Evolutionary conservation across 2,329 filamentous ascomycete species (phyloP).

Genomic region (Curvularia eragrostidis): DNA sequence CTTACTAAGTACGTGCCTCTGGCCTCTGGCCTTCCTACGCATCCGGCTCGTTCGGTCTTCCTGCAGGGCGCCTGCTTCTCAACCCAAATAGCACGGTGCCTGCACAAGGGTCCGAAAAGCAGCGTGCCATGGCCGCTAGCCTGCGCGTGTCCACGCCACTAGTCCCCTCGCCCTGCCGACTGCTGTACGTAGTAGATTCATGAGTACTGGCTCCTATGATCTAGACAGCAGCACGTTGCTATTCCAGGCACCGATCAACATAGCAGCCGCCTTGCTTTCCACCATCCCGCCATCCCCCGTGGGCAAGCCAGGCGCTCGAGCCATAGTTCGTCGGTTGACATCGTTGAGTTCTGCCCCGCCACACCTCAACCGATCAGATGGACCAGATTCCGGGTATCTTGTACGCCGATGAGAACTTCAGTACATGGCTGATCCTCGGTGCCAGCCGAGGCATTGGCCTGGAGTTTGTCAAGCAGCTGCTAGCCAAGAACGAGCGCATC

Average conservation of each 20-base stretch:
- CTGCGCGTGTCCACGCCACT: slow-evolving; percentile 13
- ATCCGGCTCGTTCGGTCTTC: slow-evolving; percentile 9
- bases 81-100: slow-evolving; percentile 9
- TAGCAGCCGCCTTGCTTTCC: slow-evolving; percentile 1
- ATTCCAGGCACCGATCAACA: slow-evolving; percentile 9
- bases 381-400: slow-evolving; percentile 54
- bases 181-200: slow-evolving; percentile 3
- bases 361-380: slow-evolving; percentile 37
- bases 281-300: slow-evolving; percentile 2
- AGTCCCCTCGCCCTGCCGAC: slow-evolving; percentile 5
- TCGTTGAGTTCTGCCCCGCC: slow-evolving; percentile 23
- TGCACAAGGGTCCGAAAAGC: slow-evolving; percentile 17
- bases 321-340: slow-evolving; percentile 16
- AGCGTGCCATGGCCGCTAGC: slow-evolving; percentile 21
- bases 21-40: not conserved
- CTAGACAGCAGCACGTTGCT: slow-evolving; percentile 14
- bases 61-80: slow-evolving; percentile 19
- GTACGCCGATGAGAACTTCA: slow-evolving; percentile 50
- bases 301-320: slow-evolving; percentile 3
- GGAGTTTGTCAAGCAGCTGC: slow-evolving; percentile 60
- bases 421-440: slow-evolving; percentile 57
- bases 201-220: slow-evolving; percentile 17
- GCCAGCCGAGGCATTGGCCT: slow-evolving; percentile 59
- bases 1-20: not conserved
- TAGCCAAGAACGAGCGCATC: slow-evolving; percentile 57